phyloP scores from a whole-genome alignment of 768 basidiomycete genomes.

The Lepiota brunneoincarnata region DNA sequence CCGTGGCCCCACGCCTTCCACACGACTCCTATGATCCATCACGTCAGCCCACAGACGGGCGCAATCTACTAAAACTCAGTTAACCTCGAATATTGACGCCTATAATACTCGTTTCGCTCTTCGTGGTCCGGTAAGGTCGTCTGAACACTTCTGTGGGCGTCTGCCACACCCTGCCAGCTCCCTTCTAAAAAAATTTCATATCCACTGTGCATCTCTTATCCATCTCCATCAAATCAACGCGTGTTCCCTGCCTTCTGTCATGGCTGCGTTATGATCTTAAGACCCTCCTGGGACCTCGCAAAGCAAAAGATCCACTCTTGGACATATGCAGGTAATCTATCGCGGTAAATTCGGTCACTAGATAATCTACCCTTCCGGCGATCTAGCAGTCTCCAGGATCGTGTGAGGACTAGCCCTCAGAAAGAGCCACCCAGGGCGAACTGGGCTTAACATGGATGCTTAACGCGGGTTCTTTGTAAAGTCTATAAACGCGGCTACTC shows the following conservation, averaged over 20 bases:
- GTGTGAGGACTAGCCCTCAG: not conserved
- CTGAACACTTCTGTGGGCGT: not conserved
- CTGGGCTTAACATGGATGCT: not conserved
- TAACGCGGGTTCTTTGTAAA: not conserved
- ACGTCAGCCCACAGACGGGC: slow-evolving; percentile 19
- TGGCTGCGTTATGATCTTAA: not conserved
- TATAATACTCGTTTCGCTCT: not conserved
- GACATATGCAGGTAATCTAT: not conserved
- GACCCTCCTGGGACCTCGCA: too few relatives aligned
- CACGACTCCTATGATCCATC: slow-evolving; percentile 19
- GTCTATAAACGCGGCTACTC: not conserved
- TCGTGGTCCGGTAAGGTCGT: not conserved
- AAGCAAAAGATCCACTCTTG: not conserved
- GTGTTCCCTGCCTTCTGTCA: not conserved
- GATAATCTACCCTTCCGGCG: not conserved
- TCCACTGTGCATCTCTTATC: slow-evolving; percentile 7
- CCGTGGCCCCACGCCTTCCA: not conserved
- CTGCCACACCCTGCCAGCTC: not conserved
- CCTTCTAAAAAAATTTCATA: not conserved
- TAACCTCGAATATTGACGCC: not conserved
- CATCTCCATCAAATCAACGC: slow-evolving; percentile 6
- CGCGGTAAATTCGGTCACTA: slow-evolving; percentile 6
- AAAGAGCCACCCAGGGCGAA: not conserved
- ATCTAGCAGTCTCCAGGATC: not conserved
- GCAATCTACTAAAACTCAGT: slow-evolving; percentile 10